Percentiles rank a stretch among this genome's conserved stretches.
phyloP scores from a whole-genome alignment of 345 rosid genomes.

The Eucalyptus leucophloia region DNA sequence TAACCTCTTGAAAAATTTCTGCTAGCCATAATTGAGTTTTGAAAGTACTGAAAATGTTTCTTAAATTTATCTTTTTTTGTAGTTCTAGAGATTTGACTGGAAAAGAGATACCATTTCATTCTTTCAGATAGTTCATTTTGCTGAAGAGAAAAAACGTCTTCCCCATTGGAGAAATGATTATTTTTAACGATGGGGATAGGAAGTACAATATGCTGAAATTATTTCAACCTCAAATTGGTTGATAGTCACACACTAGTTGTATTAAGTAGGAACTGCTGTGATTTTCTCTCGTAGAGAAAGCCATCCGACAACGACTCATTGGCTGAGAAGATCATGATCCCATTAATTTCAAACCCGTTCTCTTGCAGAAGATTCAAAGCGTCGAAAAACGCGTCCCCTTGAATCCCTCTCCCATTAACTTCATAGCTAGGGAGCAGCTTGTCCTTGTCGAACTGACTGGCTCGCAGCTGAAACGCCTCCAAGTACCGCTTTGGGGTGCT shows the following conservation, averaged over 20 bases:
- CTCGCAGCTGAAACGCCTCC: conserved; percentile 13
- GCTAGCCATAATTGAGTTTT: neutral
- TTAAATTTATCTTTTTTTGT: neutral
- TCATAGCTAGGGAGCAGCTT: conserved; percentile 53
- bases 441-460: conserved; percentile 9
- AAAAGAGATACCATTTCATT: neutral
- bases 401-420: conserved; percentile 47
- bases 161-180: neutral
- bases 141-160: neutral
- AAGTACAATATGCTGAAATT: neutral
- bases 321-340: conserved; percentile 53
- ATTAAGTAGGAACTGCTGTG: conserved; percentile 40
- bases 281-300: conserved; percentile 35
- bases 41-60: neutral
- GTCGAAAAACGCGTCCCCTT: conserved; percentile 41
- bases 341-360: conserved; percentile 28
- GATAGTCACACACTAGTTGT: neutral
- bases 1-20: neutral
- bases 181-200: neutral
- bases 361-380: conserved; percentile 21
- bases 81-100: neutral
- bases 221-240: neutral
- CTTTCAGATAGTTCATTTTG: neutral
- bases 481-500: conserved; percentile 12
- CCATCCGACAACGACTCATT: conserved; percentile 18